Evolutionary conservation across 2,329 filamentous ascomycete species (phyloP).

Genomic region (Sporothrix phasma): DNA sequence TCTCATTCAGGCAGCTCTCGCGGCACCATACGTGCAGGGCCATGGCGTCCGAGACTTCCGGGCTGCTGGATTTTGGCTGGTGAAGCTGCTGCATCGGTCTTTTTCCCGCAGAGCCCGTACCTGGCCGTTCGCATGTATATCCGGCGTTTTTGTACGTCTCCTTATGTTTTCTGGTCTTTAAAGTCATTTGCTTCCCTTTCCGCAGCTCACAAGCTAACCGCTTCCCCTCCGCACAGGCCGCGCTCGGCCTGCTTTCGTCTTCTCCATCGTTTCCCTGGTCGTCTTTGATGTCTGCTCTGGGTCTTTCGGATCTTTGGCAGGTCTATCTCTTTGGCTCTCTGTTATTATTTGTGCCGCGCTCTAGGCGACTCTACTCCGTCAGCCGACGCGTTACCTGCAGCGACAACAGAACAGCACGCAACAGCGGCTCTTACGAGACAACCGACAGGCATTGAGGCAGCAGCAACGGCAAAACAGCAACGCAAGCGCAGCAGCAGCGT

Average conservation of each 20-base stretch:
- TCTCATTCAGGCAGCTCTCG: neutral
- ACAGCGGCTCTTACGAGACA: neutral
- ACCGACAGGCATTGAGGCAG: neutral
- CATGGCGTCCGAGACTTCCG: constrained; percentile 9
- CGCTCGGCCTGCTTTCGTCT: constrained; percentile 37
- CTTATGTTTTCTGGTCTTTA: neutral
- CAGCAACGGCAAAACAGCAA: neutral
- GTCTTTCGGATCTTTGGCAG: no score
- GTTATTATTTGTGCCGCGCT: no score
- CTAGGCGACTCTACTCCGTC: constrained; percentile 33
- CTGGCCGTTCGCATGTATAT: constrained; percentile 16
- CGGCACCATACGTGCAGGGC: neutral
- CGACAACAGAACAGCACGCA: constrained; percentile 8
- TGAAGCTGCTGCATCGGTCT: constrained; percentile 13
- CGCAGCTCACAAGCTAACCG: constrained; percentile 2
- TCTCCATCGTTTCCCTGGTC: constrained; percentile 39
- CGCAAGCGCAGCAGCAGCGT: neutral
- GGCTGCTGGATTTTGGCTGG: constrained; percentile 13
- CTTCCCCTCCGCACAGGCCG: constrained; percentile 25
- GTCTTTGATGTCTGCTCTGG: constrained; percentile 44
- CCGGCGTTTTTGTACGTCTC: constrained; percentile 18
- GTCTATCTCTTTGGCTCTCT: no score
- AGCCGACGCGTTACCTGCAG: constrained; percentile 8
- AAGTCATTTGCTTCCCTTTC: neutral
- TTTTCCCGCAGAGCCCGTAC: constrained; percentile 15